Evolutionary conservation across 83 land plant species (phyloP).

Genomic region (Larix sibirica): DNA sequence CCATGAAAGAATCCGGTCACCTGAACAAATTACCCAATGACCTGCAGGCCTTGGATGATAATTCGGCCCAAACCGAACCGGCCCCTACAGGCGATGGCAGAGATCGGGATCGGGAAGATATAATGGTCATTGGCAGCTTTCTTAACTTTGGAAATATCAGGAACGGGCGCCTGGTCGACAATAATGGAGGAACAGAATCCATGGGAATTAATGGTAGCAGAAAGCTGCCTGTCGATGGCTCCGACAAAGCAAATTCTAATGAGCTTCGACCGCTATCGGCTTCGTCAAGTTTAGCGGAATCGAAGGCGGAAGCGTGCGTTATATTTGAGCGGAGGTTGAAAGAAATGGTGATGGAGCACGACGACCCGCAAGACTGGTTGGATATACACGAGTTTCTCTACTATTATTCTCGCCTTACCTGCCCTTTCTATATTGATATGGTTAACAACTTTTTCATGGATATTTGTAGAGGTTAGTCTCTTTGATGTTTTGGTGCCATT

Average conservation of each 20-base stretch:
- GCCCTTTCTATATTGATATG: conserved; percentile 5
- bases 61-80: too few species aligned
- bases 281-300: not conserved
- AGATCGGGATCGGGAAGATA: not conserved
- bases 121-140: conserved; percentile 2
- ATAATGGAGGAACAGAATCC: too few species aligned
- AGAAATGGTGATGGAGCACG: conserved; percentile 14
- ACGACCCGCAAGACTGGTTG: not conserved
- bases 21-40: not conserved
- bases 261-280: not conserved
- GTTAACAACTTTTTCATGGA: not conserved
- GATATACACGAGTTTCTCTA: conserved; percentile 14
- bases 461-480: not conserved
- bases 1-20: not conserved
- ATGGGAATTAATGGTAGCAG: too few species aligned
- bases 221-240: not conserved
- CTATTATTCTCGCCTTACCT: conserved; percentile 1
- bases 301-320: not conserved
- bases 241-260: not conserved
- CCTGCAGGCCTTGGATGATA: not conserved
- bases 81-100: not conserved
- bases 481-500: not conserved
- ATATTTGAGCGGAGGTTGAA: conserved; percentile 8
- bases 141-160: conserved; percentile 14
- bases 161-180: not conserved